Evolutionary conservation across 805 yeast species (phyloP).

Genomic region (Candida ascalaphidarum): DNA sequence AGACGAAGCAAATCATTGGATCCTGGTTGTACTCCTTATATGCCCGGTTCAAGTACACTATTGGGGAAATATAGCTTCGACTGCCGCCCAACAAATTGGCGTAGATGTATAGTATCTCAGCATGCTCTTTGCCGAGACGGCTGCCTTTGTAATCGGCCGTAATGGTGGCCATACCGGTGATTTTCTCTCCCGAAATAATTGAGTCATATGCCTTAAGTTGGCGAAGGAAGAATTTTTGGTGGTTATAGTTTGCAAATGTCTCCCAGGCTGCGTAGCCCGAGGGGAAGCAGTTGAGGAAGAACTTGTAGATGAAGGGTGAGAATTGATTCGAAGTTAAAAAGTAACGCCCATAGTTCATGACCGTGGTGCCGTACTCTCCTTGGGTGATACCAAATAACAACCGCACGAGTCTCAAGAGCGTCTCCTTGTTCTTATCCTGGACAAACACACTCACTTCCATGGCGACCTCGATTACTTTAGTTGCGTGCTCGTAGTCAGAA

Average conservation of each 20-base stretch:
- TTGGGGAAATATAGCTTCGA: conserved; percentile 72
- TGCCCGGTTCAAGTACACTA: conserved; percentile 68
- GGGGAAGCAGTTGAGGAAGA: conserved; percentile 60
- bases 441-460: conserved; percentile 71
- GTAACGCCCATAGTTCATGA: conserved; percentile 51
- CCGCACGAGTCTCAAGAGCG: conserved; percentile 55
- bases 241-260: conserved; percentile 65
- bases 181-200: conserved; percentile 39
- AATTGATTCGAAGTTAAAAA: conserved; percentile 68
- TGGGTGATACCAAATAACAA: conserved; percentile 45
- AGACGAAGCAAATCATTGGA: conserved; percentile 66
- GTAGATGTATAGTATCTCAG: conserved; percentile 71
- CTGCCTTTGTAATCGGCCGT: conserved; percentile 41
- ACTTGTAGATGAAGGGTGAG: conserved; percentile 54
- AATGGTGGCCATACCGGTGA: conserved; percentile 76
- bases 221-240: conserved; percentile 83
- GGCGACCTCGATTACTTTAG: conserved; percentile 59
- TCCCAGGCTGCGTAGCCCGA: conserved; percentile 54
- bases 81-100: conserved; percentile 75
- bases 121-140: conserved; percentile 35
- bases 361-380: conserved; percentile 42
- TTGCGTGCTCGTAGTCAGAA: conserved; percentile 50
- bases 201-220: conserved; percentile 88
- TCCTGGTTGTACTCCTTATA: conserved; percentile 62
- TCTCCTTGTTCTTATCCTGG: conserved; percentile 52